Conservation (phyloP, 2,329 filamentous ascomycete species). For the Ciborinia camelliae region DNA sequence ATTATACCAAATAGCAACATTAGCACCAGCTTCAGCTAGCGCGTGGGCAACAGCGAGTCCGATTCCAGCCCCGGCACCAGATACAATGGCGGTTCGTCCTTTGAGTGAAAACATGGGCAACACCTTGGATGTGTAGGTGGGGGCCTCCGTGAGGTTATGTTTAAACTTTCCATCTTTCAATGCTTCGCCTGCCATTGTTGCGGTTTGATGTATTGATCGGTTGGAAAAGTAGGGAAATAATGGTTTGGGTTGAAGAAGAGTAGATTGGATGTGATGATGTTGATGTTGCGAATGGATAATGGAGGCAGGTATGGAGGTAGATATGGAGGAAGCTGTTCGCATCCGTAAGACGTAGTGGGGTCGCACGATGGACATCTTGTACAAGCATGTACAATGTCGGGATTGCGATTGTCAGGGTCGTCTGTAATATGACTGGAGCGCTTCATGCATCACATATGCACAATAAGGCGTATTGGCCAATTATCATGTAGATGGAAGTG, state of each 20-base stretch:
- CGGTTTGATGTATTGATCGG: not conserved
- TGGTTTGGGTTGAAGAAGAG: not conserved
- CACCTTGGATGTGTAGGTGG: constrained; percentile 47
- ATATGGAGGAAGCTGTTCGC: not conserved
- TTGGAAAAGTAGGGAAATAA: too few relatives aligned
- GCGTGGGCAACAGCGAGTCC: constrained; percentile 46
- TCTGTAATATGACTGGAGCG: not conserved
- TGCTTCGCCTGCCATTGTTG: constrained; percentile 24
- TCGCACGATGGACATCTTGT: constrained; percentile 2
- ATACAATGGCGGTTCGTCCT: constrained; percentile 54
- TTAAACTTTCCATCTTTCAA: constrained; percentile 47
- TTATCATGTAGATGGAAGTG: not conserved
- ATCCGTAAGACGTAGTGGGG: not conserved
- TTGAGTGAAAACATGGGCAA: constrained; percentile 59
- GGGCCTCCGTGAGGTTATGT: constrained; percentile 52
- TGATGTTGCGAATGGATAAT: not conserved
- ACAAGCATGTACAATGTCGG: not conserved
- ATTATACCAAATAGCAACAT: constrained; percentile 54
- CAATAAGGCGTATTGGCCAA: not conserved
- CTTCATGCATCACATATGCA: not conserved
- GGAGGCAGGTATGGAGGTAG: not conserved
- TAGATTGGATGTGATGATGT: not conserved
- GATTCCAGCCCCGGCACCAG: constrained; percentile 45
- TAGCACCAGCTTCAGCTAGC: constrained; percentile 45
- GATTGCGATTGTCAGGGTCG: not conserved